Base-by-base conservation (phyloP, 257 asterid genomes). In the Rauvolfia tetraphylla region DNA sequence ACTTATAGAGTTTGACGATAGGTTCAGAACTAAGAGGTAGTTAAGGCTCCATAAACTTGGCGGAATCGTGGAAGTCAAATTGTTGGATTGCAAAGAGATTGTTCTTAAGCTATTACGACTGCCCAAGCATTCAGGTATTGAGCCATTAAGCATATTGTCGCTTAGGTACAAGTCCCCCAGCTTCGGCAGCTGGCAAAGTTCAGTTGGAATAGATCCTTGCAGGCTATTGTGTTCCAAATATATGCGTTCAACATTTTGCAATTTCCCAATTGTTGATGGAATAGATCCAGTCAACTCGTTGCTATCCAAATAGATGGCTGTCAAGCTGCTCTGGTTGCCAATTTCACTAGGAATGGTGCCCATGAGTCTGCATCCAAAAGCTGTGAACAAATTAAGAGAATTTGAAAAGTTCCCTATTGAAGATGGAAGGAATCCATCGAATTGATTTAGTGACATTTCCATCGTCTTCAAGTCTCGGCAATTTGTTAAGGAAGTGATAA, bases 41-140 rank as follows among this genome's bases (percentile, higher is more conserved):
- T 54, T 57, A 44, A 90, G 90, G 59, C 79, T 76, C 90, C 88
- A 85, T 18, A 90, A 66, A 58, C 57, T 85, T 4, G 69, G 54
- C 0, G 92, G 96, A n/a, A 90, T 81, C 0, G 46, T 75, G 23
- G 84, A 80, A 12, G 79, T 78, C 42, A 90, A 79, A 20, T 38
- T 78, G 70, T 88, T 90, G 41, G 88, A 83, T 51, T 87, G 84
- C 54, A 90, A 74, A 71, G 68, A 83, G 72, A 90, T 44, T 69
- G 77, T 17, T 77, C 89, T 84, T 75, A 90, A 34, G 54, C 84
- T 74, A 23, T 80, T 81, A n/a, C 87, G 53, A 25, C 77, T 84
- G 38, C 91, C 93, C 49, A 90, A 75, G 81, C 93, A 90, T 18
- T 75, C 77, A 29, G 93, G 96, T 71, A 90, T 87, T 1, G 85